These are phyloP conservation scores for Phytophthora hibernalis DNA, from an alignment of 352 stramenopile genomes.

Conservation along the genomic window DNA sequence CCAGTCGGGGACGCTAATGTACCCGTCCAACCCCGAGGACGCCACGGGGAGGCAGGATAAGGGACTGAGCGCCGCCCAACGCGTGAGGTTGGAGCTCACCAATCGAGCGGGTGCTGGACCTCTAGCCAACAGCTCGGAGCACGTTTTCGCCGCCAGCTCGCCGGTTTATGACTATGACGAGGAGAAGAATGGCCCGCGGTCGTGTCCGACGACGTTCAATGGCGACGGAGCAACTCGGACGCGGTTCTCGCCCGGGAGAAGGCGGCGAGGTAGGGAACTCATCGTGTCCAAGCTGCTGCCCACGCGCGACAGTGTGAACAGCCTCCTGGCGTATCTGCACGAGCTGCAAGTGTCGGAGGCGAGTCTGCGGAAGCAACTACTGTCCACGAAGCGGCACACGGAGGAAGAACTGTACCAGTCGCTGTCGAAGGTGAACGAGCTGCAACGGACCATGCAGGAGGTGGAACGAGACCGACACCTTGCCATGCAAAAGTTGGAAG, in stretches of 20 bases:
- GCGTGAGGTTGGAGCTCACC: conserved; percentile 57
- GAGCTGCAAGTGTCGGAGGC: conserved; percentile 72
- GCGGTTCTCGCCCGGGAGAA: conserved; percentile 14
- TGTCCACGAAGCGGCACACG: conserved; percentile 49
- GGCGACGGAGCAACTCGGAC: conserved; percentile 17
- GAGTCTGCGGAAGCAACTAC: conserved; percentile 61
- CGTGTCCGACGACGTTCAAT: conserved; percentile 42
- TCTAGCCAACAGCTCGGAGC: conserved; percentile 39
- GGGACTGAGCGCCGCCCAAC: conserved; percentile 61
- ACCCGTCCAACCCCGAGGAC: conserved; percentile 54
- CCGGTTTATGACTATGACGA: conserved; percentile 40
- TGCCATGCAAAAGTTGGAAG: conserved; percentile 31
- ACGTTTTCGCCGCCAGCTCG: conserved; percentile 24
- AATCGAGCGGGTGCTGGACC: conserved; percentile 36
- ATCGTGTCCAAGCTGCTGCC: conserved; percentile 63
- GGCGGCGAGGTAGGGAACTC: conserved; percentile 29
- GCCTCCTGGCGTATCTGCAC: conserved; percentile 71
- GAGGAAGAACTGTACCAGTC: conserved; percentile 51
- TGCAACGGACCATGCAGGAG: conserved; percentile 28
- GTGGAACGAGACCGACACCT: conserved; percentile 27
- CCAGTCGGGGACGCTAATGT: background rate
- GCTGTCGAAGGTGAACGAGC: conserved; percentile 29
- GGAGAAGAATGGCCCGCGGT: conserved; percentile 39
- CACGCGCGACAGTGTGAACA: conserved; percentile 60
- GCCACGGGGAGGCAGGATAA: conserved; percentile 39